Percentiles rank a stretch among this genome's conserved stretches.
Evolutionary conservation across 208 protist genomes (phyloP).

Genomic region (Trypanosoma theileri): DNA sequence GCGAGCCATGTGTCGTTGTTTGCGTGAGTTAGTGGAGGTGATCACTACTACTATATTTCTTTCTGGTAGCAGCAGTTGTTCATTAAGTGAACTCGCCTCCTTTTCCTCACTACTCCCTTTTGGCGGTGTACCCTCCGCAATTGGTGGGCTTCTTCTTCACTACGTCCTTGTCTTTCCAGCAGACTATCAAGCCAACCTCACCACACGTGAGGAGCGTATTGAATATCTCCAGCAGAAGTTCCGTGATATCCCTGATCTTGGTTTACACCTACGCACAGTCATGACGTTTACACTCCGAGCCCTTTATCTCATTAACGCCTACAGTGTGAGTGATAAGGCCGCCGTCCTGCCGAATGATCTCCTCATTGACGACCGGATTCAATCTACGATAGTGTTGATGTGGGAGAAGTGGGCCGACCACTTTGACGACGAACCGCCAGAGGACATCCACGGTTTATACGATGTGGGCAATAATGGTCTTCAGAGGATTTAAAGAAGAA

Average conservation of each 20-base stretch:
- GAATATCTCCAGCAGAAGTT: conserved; percentile 69
- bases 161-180: conserved; percentile 86
- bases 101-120: conserved; percentile 67
- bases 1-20: conserved; percentile 63
- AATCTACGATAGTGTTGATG: conserved; percentile 56
- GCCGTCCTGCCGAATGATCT: conserved; percentile 25
- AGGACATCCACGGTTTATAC: conserved; percentile 54
- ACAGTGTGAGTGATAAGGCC: conserved; percentile 44
- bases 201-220: conserved; percentile 57
- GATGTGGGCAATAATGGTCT: not conserved
- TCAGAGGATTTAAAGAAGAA: not conserved
- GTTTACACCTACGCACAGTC: conserved; percentile 56
- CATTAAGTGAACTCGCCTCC: conserved; percentile 50
- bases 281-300: conserved; percentile 83
- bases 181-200: conserved; percentile 74
- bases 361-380: conserved; percentile 35
- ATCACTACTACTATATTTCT: conserved; percentile 76
- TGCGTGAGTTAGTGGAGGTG: conserved; percentile 85
- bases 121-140: conserved; percentile 61
- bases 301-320: conserved; percentile 76
- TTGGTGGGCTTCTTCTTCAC: conserved; percentile 81
- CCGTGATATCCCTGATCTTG: conserved; percentile 60
- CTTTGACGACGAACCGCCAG: conserved; percentile 56
- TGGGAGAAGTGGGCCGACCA: conserved; percentile 71
- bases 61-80: conserved; percentile 55